Percentiles rank a stretch among this genome's conserved stretches.
Conservation (phyloP, 129 eudicot species). For the Sambucus nigra region DNA sequence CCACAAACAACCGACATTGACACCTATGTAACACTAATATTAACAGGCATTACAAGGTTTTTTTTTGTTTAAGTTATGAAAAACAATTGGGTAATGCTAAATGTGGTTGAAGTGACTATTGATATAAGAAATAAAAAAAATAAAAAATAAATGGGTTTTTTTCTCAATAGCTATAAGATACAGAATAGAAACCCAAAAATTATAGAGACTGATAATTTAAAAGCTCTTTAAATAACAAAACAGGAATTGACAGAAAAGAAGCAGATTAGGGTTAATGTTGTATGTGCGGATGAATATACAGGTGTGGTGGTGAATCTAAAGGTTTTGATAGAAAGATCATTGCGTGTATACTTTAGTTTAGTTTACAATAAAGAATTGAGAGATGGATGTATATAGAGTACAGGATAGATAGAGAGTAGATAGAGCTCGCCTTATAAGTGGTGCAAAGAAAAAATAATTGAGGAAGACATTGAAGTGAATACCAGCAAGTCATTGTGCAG, state of each 20-base stretch:
- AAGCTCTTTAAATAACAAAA: too few relatives aligned
- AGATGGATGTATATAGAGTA: not conserved
- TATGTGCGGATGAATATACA: too few relatives aligned
- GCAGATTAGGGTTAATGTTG: too few relatives aligned
- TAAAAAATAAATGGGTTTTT: not conserved
- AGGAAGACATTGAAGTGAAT: not conserved
- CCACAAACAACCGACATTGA: constrained; percentile 64
- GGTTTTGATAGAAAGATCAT: not conserved
- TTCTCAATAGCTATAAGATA: too few relatives aligned
- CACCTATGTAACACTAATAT: constrained; percentile 11
- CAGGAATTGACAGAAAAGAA: too few relatives aligned
- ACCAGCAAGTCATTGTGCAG: not conserved
- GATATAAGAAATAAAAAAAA: not conserved
- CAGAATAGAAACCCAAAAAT: too few relatives aligned
- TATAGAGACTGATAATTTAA: too few relatives aligned
- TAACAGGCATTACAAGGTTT: not conserved
- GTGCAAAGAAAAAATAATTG: not conserved
- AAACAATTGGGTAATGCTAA: too few relatives aligned
- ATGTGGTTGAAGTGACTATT: too few relatives aligned
- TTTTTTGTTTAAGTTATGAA: not conserved
- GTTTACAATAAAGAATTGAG: not conserved
- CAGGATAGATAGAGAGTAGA: not conserved
- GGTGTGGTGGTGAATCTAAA: not conserved
- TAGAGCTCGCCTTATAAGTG: not conserved
- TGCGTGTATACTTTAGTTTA: not conserved